Percentiles rank a stretch among this genome's conserved stretches.
These are phyloP conservation scores for Aspergillus candidus DNA, from an alignment of 2,329 filamentous ascomycete genomes.

Conservation along the genomic window DNA sequence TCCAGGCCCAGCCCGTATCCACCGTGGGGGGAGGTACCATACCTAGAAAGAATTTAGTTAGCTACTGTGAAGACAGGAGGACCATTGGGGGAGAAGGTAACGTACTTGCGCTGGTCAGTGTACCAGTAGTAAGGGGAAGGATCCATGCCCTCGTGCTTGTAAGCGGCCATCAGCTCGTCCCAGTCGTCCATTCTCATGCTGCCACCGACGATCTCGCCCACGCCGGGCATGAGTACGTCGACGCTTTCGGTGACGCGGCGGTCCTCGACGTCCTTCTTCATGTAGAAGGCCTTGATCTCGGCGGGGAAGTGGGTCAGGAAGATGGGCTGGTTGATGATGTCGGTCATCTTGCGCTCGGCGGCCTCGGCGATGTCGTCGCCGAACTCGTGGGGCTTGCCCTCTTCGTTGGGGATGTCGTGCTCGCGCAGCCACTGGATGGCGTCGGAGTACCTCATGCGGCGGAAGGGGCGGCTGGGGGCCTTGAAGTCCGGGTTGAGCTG, in stretches of 20 bases:
- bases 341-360: conserved; percentile 93
- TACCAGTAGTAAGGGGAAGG: conserved; percentile 95
- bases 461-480: conserved; percentile 76
- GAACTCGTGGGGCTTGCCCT: conserved; percentile 81
- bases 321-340: conserved; percentile 90
- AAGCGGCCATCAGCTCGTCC: conserved; percentile 82
- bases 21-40: conserved; percentile 85
- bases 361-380: conserved; percentile 98
- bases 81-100: no score
- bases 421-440: conserved; percentile 91
- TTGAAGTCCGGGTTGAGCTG: conserved; percentile 87
- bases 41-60: no score
- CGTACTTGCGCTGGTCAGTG: conserved; percentile 90
- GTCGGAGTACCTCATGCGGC: conserved; percentile 89
- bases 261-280: conserved; percentile 81
- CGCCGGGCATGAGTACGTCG: conserved; percentile 81
- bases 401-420: conserved; percentile 88
- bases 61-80: no score
- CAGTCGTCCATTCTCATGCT: conserved; percentile 94
- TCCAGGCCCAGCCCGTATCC: conserved; percentile 91
- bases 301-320: conserved; percentile 95
- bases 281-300: conserved; percentile 99
- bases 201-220: conserved; percentile 94
- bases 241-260: conserved; percentile 85
- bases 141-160: conserved; percentile 78